These are phyloP conservation scores for Lathyrus tuberosus DNA, from an alignment of 306 rosid species.

Conservation along the genomic window DNA sequence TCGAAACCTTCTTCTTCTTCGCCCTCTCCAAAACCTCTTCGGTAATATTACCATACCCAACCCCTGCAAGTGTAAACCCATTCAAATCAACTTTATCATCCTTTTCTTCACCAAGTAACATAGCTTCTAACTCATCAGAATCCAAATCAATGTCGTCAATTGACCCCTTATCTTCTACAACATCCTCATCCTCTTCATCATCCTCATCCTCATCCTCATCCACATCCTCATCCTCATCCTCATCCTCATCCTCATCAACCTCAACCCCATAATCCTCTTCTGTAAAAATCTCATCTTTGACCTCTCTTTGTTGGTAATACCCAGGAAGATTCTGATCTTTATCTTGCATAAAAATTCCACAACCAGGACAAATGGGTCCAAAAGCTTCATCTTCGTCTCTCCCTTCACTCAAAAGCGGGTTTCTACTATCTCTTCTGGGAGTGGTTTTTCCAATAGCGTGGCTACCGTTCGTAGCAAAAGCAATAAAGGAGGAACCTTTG, in stretches of 20 bases:
- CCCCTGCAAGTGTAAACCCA: constrained; percentile 79
- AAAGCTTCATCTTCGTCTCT: constrained; percentile 81
- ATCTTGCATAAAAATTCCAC: constrained; percentile 95
- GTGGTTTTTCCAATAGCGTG: constrained; percentile 38
- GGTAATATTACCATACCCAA: constrained; percentile 83
- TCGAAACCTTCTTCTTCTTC: constrained; percentile 73
- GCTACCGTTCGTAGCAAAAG: constrained; percentile 52
- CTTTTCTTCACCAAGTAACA: constrained; percentile 57
- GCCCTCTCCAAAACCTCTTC: constrained; percentile 62
- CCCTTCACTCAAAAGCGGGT: constrained; percentile 78
- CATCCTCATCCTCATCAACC: constrained; percentile 36
- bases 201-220: constrained; percentile 35
- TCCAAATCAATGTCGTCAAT: constrained; percentile 68
- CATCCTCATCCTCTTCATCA: constrained; percentile 34
- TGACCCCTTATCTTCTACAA: constrained; percentile 42
- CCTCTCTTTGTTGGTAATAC: constrained; percentile 58
- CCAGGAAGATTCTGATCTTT: constrained; percentile 74
- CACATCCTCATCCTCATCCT: constrained; percentile 34
- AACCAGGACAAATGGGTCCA: constrained; percentile 89
- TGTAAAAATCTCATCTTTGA: constrained; percentile 37
- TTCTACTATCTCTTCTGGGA: constrained; percentile 44
- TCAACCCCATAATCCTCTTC: constrained; percentile 46
- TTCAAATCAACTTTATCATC: constrained; percentile 53
- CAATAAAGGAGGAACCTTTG: constrained; percentile 39
- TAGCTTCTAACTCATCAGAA: constrained; percentile 77